Conservation (phyloP, 345 rosid species). For the Hibiscus trionum region DNA sequence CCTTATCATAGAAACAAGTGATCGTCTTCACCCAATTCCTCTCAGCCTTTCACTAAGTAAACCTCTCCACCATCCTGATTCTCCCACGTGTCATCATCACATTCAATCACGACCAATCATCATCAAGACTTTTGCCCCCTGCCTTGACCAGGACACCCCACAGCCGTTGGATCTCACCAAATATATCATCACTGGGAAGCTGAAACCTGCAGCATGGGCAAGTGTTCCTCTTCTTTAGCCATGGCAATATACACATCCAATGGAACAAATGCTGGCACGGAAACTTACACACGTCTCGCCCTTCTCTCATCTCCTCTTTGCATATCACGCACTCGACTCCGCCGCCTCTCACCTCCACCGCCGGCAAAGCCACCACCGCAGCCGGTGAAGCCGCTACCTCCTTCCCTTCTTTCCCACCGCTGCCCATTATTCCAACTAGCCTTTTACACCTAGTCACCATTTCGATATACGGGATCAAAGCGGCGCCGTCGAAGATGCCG, state of each 20-base stretch:
- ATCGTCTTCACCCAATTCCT: conserved; percentile 9
- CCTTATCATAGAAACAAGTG: conserved; percentile 8
- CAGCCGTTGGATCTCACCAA: conserved; percentile 73
- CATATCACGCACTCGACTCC: conserved; percentile 67
- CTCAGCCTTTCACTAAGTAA: not conserved
- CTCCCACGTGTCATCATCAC: conserved; percentile 7
- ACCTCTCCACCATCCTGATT: not conserved
- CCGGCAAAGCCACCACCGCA: conserved; percentile 57
- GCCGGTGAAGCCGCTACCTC: conserved; percentile 53
- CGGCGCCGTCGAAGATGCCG: conserved; percentile 46
- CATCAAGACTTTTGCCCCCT: conserved; percentile 11
- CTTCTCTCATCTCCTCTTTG: conserved; percentile 72
- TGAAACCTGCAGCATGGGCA: conserved; percentile 88
- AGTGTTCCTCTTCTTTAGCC: conserved; percentile 75
- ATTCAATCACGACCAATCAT: not conserved
- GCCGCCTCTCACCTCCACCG: conserved; percentile 38
- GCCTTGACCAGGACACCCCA: conserved; percentile 50
- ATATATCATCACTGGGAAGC: conserved; percentile 78
- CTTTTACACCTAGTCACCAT: conserved; percentile 52
- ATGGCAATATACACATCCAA: conserved; percentile 80
- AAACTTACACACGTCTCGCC: conserved; percentile 74
- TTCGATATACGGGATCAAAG: conserved; percentile 57
- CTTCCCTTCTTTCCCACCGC: conserved; percentile 28
- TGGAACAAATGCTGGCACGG: conserved; percentile 89
- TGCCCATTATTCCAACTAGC: conserved; percentile 41